Evolutionary conservation across 2,329 filamentous ascomycete species (phyloP), one percentile per base, ranked within the genome.

Genomic region (Tolypocladium capitatum): DNA sequence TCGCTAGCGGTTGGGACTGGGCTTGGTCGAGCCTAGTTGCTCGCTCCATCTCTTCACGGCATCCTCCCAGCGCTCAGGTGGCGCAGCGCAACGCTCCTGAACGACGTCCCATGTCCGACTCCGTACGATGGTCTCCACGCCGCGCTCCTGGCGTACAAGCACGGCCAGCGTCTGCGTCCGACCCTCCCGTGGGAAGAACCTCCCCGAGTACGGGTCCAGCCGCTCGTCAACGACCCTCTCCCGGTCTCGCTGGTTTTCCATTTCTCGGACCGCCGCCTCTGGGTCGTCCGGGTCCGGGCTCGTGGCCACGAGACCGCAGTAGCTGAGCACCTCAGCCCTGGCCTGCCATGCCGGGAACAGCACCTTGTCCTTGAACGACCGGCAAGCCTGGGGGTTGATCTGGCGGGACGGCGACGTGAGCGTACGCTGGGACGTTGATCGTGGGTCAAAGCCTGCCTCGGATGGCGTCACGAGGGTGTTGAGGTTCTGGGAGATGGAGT

Each of bases 401-500:
- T 73, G 69, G 33, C 68, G 70, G 4, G 69, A 66, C 6, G 69
- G 57, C 0, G 77, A 67, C 36, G 73, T 68, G 2, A 77, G 70
- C 24, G 72, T 70, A 46, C 83, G 78, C 14, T 75, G 69, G 1
- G 81, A 77, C 1, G 88, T 94, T 1, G 86, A 90, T 0, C 75
- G 69, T 1, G 91, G 86, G 61, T 95, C 84, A 66, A 95, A 97
- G 16, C 81, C 80, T 35, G 68, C 66, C 41, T 73, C 70, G 13
- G 86, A 75, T 0, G 91, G 91, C 1, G 84, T 90, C 41, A 87
- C 70, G 34, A 97, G 76, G 1, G 88, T 87, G 70, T 97, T 97
- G 51, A 98, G 79, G 59, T 94, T 91, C 60, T 95, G 90, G 1
- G 81, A 81, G 60, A 98, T 97, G 41, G 86, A 88, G 67, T 98